phyloP scores from a whole-genome alignment of 495 filamentous ascomycete genomes.

The Geopyxis carbonaria region DNA sequence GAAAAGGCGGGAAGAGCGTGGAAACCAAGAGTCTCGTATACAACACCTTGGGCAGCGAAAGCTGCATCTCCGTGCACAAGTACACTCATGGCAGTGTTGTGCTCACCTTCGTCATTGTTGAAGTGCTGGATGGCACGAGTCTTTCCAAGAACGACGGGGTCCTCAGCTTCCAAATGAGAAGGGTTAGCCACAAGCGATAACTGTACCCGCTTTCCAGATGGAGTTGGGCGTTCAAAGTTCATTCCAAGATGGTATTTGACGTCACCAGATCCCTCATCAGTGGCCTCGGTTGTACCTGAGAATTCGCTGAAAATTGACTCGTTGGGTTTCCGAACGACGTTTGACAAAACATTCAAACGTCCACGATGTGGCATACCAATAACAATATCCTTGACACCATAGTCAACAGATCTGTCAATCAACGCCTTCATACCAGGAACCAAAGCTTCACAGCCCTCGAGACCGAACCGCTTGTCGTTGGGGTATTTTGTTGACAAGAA shows the following conservation, averaged over 20 bases:
- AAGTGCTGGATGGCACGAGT: slow-evolving; percentile 96
- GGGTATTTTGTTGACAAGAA: slow-evolving; percentile 96
- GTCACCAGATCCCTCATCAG: slow-evolving; percentile 92
- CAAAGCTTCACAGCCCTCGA: slow-evolving; percentile 89
- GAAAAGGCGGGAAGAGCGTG: slow-evolving; percentile 87
- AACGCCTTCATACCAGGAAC: slow-evolving; percentile 99
- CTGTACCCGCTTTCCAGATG: slow-evolving; percentile 95
- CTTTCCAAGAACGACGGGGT: slow-evolving; percentile 94
- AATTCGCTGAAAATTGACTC: slow-evolving; percentile 99
- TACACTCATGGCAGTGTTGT: slow-evolving; percentile 82
- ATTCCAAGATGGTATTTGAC: slow-evolving; percentile 99
- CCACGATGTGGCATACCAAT: slow-evolving; percentile 99
- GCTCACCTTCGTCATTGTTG: slow-evolving; percentile 83
- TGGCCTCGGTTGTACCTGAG: slow-evolving; percentile 67
- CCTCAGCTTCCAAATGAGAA: slow-evolving; percentile 95
- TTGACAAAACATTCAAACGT: slow-evolving; percentile 92
- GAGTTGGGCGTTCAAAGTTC: slow-evolving; percentile 98
- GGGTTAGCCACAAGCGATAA: slow-evolving; percentile 96
- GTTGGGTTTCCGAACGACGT: slow-evolving; percentile 96
- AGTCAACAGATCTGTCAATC: slow-evolving; percentile 94
- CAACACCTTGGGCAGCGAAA: slow-evolving; percentile 87
- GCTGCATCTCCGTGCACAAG: slow-evolving; percentile 93
- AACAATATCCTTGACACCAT: slow-evolving; percentile 94
- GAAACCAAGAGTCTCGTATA: slow-evolving; percentile 98
- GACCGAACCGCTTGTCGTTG: slow-evolving; percentile 97